These are phyloP conservation scores for Nitzschia sp. DNA, from an alignment of 108 stramenopile genomes.

Conservation along the genomic window DNA sequence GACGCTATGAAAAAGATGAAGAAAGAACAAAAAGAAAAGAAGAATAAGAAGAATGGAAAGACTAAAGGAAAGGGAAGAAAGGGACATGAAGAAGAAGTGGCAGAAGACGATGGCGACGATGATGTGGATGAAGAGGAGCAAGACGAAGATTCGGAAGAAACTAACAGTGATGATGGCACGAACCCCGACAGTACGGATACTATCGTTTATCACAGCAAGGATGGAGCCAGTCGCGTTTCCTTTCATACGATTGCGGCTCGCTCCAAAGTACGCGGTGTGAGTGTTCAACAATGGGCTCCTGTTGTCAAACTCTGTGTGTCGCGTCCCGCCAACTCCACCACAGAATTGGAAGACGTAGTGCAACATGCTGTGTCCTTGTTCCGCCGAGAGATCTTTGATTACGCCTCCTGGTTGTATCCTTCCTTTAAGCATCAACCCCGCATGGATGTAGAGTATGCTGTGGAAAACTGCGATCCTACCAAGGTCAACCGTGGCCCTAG, in stretches of 20 bases:
- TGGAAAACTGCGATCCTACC: not conserved
- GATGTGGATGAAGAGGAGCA: not conserved
- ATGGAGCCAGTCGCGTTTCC: no score
- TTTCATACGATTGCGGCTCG: not conserved
- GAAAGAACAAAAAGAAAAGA: no score
- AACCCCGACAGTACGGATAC: no score
- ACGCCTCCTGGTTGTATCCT: not conserved
- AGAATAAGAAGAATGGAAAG: no score
- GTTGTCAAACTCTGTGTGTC: not conserved
- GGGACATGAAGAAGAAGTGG: not conserved
- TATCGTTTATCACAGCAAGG: no score
- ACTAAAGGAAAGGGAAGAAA: no score
- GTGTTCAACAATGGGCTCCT: not conserved
- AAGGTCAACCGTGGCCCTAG: not conserved
- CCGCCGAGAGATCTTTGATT: not conserved
- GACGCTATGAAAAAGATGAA: no score
- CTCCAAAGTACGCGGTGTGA: not conserved
- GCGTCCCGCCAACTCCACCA: not conserved
- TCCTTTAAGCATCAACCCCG: constrained; percentile 1
- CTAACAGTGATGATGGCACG: not conserved
- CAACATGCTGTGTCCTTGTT: not conserved
- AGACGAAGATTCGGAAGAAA: not conserved
- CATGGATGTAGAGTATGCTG: not conserved
- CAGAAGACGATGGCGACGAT: not conserved
- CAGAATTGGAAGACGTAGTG: not conserved